Evolutionary conservation across 1,284 basidiomycete species (phyloP).

Genomic region (Tremellales sp.): DNA sequence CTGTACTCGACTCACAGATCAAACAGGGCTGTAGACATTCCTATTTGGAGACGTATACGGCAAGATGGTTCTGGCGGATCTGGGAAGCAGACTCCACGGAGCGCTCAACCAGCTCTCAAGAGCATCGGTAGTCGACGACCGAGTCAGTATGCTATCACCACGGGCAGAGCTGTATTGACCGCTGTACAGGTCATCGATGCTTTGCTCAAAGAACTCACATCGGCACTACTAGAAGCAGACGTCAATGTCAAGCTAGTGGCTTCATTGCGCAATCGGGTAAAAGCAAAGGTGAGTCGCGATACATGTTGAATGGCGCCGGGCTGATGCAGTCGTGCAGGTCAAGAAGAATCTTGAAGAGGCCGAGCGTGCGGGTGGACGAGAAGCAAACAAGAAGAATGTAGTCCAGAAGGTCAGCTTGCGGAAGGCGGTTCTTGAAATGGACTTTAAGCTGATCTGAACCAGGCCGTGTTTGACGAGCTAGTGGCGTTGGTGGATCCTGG

Average conservation of each 20-base stretch:
- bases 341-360: slow-evolving; percentile 56
- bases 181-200: slow-evolving; percentile 88
- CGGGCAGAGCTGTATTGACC: slow-evolving; percentile 10
- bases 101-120: slow-evolving; percentile 87
- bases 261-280: slow-evolving; percentile 81
- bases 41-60: too few species aligned
- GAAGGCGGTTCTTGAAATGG: too few species aligned
- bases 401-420: slow-evolving; percentile 72
- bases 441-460: too few species aligned
- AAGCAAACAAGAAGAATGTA: slow-evolving; percentile 74
- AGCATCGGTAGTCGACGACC: slow-evolving; percentile 81
- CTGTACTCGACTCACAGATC: too few species aligned
- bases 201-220: slow-evolving; percentile 89
- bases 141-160: slow-evolving; percentile 52
- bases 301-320: too few species aligned
- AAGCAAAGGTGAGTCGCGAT: slow-evolving; percentile 63
- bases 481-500: slow-evolving; percentile 92
- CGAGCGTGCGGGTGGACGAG: slow-evolving; percentile 70
- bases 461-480: slow-evolving; percentile 97
- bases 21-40: too few species aligned
- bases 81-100: slow-evolving; percentile 88
- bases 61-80: slow-evolving; percentile 89
- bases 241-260: slow-evolving; percentile 97
- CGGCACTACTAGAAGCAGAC: slow-evolving; percentile 91
- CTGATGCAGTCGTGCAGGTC: slow-evolving; percentile 23